Base-by-base conservation (phyloP, 495 filamentous ascomycete species). In the Tuber borchii region DNA sequence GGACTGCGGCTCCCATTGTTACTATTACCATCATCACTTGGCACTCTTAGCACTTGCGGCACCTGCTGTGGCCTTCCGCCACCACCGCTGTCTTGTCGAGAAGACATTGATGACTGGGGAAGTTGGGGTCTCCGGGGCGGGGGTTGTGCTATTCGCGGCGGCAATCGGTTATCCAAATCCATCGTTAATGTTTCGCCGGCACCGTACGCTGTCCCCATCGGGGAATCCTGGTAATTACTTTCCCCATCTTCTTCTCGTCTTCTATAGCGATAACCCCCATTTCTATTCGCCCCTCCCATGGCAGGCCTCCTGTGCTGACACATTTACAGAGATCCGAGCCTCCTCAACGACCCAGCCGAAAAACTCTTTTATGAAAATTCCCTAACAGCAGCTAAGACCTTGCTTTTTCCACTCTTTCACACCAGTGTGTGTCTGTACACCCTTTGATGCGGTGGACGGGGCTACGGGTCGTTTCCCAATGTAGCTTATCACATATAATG, bases 1-100 rank as follows among this genome's bases (percentile, higher is more conserved):
- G 84, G 85, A 44, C 83, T 82, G 0, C 82, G 81, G 44, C 79
- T 83, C 34, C 17, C 83, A 84, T 56, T 83, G 43, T 46, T 75
- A n/a, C n/a, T n/a, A 84, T 68, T 84, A 74, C 70, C 77, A 45
- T 56, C 73, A 72, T 72, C 76, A 48, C 75, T 65, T 73, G 72
- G 78, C 69, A 48, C 81, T 73, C 72, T 79, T 61, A 65, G 70
- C 65, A 73, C 77, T 74, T 72, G 74, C 12, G 74, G 78, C 26
- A 80, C 56, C 42, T 76, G 78, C 42, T 71, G 75, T 65, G 56
- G 56, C 31, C 26, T 4, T 68, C 71, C 70, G 69, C 26, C 73
- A 31, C 77, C 74, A 75, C 69, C 70, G 14, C 56, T 14, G 56
- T 34, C 56, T 75, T 79, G 78, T 20, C 78, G 48, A 34, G 78